Base-by-base conservation (phyloP, 164 flowering plant species). In the Stephania japonica region DNA sequence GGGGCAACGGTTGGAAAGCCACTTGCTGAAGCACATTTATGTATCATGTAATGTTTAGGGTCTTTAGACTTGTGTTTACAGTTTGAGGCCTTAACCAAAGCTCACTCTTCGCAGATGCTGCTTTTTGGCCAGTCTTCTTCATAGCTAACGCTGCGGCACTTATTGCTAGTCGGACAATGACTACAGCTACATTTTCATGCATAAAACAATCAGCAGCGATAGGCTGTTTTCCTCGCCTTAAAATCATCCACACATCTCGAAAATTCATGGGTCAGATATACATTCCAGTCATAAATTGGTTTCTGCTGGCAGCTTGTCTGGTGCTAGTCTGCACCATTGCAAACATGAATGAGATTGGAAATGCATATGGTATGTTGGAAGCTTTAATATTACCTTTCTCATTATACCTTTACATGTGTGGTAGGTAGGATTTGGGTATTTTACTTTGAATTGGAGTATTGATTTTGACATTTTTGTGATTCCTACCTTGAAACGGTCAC, bases 221-320 rank as follows among this genome's bases (percentile, higher is more conserved):
- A 70, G 99, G 99, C 65, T 95, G 99, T 85, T 95, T 95, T 76
- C 99, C 99, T 81, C 97, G 98, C 77, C 97, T 95, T 72, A 95
- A 95, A 84, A 95, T 95, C 77, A 82, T 95, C 69, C 99, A 95
- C 75, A 95, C 99, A 12, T 93, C 99, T 67, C 85, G 95, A 77
- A 95, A 95, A 73, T 93, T 95, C 80, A 95, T 95, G 91, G 97
- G 97, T 50, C 99, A 95, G 85, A 95, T 95, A 53, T 95, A 95
- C 76, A 95, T 95, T 69, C 98, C 98, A 64, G 97, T 91, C 76
- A 81, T 93, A 42, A 95, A 95, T 82, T 95, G 99, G 98, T 95
- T 93, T 86, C 82, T 95, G 73, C 84, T 95, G 81, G 92, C 79
- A 6, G 79, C 85, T 66, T 88, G 92, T 70, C 75, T 95, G 82